These are phyloP conservation scores for Corynascus novoguineensis DNA, from an alignment of 495 filamentous ascomycete genomes.

Conservation along the genomic window DNA sequence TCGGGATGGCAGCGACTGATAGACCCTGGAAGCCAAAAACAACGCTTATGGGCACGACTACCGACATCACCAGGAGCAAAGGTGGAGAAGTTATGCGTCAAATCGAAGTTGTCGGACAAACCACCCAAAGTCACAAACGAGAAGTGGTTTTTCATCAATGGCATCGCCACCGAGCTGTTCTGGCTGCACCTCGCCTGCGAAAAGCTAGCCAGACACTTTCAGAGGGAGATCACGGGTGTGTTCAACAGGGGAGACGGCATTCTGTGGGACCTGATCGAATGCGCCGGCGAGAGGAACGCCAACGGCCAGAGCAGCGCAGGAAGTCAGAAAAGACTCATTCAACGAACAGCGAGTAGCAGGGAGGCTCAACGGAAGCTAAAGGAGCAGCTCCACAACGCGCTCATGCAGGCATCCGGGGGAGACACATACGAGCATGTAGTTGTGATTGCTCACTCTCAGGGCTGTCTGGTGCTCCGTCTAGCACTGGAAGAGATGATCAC, in stretches of 20 bases:
- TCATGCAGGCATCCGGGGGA: neutral
- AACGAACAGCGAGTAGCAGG: neutral
- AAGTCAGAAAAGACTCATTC: neutral
- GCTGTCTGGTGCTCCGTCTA: neutral
- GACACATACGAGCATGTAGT: too few species aligned
- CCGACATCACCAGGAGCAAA: too few species aligned
- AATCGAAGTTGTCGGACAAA: too few species aligned
- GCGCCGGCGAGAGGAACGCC: neutral
- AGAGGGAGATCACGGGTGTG: neutral
- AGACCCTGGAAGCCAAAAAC: too few species aligned
- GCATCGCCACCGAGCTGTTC: too few species aligned
- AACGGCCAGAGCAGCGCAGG: neutral
- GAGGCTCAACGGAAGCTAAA: neutral
- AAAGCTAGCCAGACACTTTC: too few species aligned
- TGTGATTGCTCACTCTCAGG: neutral
- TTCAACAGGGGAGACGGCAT: neutral
- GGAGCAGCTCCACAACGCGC: neutral
- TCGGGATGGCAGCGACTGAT: too few species aligned
- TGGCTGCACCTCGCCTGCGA: too few species aligned
- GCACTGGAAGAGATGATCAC: neutral
- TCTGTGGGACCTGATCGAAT: neutral
- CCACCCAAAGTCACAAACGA: too few species aligned
- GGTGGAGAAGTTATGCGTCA: too few species aligned
- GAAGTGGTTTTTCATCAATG: too few species aligned
- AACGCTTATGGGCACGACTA: too few species aligned